Evolutionary conservation across 2,329 filamentous ascomycete genomes (phyloP).

Genomic region (Tolypocladium tropicale): DNA sequence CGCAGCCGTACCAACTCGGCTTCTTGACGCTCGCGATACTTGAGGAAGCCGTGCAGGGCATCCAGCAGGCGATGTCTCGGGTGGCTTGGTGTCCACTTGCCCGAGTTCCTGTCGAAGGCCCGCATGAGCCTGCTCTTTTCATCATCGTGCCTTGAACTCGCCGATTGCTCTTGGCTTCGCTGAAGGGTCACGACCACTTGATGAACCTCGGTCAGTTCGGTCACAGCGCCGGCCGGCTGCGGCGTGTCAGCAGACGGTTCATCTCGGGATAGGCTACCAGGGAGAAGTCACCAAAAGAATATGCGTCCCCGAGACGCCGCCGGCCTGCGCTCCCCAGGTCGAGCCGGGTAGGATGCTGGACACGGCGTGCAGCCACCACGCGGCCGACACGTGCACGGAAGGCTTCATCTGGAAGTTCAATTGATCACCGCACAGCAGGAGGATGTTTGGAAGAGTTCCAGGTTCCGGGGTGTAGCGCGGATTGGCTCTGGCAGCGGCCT

Average conservation of each 20-base stretch:
- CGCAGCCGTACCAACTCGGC: slow-evolving; percentile 24
- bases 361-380: not conserved
- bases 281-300: not conserved
- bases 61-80: slow-evolving; percentile 28
- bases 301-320: not conserved
- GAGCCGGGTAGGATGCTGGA: too few relatives aligned
- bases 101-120: slow-evolving; percentile 16
- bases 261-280: not conserved
- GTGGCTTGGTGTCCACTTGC: slow-evolving; percentile 23
- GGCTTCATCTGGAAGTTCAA: not conserved
- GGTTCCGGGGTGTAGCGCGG: not conserved
- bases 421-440: too few relatives aligned
- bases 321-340: not conserved
- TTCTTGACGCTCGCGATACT: slow-evolving; percentile 23
- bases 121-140: slow-evolving; percentile 20
- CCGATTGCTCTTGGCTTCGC: slow-evolving; percentile 9
- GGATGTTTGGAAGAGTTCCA: not conserved
- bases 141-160: slow-evolving; percentile 14
- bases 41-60: slow-evolving; percentile 25
- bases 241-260: not conserved
- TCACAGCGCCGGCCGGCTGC: not conserved
- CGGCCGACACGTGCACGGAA: not conserved
- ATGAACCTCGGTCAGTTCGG: slow-evolving; percentile 12
- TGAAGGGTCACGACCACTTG: slow-evolving; percentile 16
- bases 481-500: too few relatives aligned